Conservation (phyloP, 306 rosid species). For the Macrotyloma uniflorum region DNA sequence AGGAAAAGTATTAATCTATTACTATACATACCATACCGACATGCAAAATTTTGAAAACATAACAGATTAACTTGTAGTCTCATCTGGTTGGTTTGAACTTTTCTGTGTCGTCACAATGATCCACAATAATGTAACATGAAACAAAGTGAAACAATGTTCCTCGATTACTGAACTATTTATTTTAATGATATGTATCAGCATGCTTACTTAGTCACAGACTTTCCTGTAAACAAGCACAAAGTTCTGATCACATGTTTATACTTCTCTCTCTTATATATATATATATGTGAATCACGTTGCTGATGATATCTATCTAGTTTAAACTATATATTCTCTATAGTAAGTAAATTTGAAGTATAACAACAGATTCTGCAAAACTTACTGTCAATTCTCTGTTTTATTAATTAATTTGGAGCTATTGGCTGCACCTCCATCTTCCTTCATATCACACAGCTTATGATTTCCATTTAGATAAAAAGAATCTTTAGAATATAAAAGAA, state of each 20-base stretch:
- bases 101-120: background rate
- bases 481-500: no score
- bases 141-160: background rate
- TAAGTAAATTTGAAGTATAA: no score
- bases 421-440: no score
- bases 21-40: background rate
- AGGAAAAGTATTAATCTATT: background rate
- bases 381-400: no score
- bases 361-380: no score
- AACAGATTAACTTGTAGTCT: background rate
- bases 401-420: no score
- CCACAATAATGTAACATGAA: background rate
- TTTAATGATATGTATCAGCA: background rate
- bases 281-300: no score
- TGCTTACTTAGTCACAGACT: background rate
- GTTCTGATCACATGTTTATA: constrained; percentile 36
- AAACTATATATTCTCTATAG: no score
- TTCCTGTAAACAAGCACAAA: constrained; percentile 20
- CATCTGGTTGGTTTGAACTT: background rate
- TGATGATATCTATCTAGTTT: no score
- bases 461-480: no score
- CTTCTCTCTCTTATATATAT: no score
- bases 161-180: background rate
- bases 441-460: no score
- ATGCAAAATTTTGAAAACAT: background rate